Evolutionary conservation across 1,284 basidiomycete species (phyloP).

Genomic region (Malassezia caprae): DNA sequence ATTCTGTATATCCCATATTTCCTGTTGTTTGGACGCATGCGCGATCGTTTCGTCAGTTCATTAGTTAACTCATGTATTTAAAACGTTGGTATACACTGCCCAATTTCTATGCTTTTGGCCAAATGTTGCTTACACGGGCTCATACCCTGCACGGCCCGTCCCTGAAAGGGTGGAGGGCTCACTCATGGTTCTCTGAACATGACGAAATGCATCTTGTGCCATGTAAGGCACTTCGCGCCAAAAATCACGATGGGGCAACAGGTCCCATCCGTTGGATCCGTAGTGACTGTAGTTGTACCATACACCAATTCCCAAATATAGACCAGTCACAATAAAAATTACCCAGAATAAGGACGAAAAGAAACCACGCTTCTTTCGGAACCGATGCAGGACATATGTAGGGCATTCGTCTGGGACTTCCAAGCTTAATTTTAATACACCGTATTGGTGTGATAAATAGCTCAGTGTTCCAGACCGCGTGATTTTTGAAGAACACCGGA

Average conservation of each 20-base stretch:
- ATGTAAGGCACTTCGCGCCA: conserved; percentile 36
- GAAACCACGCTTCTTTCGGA: background rate
- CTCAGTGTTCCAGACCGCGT: background rate
- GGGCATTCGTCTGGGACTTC: background rate
- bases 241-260: conserved; percentile 35
- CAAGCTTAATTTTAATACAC: background rate
- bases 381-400: background rate
- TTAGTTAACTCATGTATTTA: background rate
- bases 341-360: background rate
- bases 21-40: background rate
- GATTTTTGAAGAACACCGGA: background rate
- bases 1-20: background rate
- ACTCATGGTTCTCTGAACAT: conserved; percentile 4
- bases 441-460: background rate
- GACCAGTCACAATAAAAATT: conserved; percentile 16
- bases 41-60: background rate
- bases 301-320: conserved; percentile 29
- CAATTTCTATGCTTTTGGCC: background rate
- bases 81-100: too few relatives aligned
- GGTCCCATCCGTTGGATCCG: conserved; percentile 38
- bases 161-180: background rate
- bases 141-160: background rate
- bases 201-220: conserved; percentile 23
- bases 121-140: conserved; percentile 2
- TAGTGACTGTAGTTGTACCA: conserved; percentile 40